A percentile compares a stretch with the other conserved stretches of the same genome.
Evolutionary conservation across 179 eudicot species (phyloP).

Genomic region (Silene noctiflora): DNA sequence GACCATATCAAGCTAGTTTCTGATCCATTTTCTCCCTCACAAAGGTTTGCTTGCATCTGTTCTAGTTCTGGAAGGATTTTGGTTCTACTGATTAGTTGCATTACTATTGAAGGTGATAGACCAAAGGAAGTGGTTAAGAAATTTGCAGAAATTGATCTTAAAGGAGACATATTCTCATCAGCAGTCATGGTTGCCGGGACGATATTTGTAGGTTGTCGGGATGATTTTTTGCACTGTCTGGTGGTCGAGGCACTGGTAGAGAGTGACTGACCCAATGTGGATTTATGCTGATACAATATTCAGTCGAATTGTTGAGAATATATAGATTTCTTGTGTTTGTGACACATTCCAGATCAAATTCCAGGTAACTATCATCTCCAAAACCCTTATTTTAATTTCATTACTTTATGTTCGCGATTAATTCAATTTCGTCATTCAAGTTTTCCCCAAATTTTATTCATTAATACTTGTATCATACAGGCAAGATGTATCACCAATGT

Average conservation of each 20-base stretch:
- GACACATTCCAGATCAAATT: background rate
- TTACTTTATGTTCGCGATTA: background rate
- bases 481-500: constrained; percentile 92
- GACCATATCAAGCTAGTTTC: constrained; percentile 47
- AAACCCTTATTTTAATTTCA: constrained; percentile 25
- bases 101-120: constrained; percentile 14
- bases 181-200: constrained; percentile 84
- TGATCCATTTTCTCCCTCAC: constrained; percentile 33
- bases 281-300: background rate
- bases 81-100: constrained; percentile 41
- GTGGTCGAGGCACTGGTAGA: constrained; percentile 26
- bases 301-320: background rate
- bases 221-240: constrained; percentile 71
- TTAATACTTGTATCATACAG: constrained; percentile 28
- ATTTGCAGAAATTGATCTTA: constrained; percentile 56
- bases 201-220: constrained; percentile 90
- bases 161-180: constrained; percentile 83
- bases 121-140: constrained; percentile 32
- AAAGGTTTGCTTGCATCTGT: constrained; percentile 71
- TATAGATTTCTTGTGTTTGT: background rate
- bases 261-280: constrained; percentile 13
- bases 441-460: background rate
- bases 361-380: background rate
- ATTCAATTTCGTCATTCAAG: background rate
- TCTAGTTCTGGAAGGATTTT: constrained; percentile 59